Conservation (phyloP, 1,139 yeast genomes). For the Sporopachydermia cereana region DNA sequence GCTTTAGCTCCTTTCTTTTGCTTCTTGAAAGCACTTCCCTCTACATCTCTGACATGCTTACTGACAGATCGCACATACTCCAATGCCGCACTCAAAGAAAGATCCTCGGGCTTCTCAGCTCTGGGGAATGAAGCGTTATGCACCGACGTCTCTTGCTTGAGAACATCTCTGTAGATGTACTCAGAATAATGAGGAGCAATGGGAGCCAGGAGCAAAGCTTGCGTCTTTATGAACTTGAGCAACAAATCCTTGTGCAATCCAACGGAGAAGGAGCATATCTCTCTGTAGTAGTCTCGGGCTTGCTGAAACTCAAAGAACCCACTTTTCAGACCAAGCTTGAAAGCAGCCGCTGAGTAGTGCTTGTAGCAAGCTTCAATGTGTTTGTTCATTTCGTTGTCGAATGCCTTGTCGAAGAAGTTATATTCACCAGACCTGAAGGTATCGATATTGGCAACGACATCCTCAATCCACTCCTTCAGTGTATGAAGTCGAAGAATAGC, state of each 20-base stretch:
- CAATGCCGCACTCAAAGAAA: constrained; percentile 52
- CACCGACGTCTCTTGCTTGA: constrained; percentile 46
- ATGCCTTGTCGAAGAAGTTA: constrained; percentile 73
- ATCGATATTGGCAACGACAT: constrained; percentile 39
- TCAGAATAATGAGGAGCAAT: constrained; percentile 95
- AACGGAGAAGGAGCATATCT: constrained; percentile 35
- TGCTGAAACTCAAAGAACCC: constrained; percentile 93
- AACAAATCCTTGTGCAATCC: constrained; percentile 79
- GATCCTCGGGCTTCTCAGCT: constrained; percentile 52
- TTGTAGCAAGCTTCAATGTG: constrained; percentile 63
- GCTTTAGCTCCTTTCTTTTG: constrained; percentile 77
- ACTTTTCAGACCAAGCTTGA: constrained; percentile 78
- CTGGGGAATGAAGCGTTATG: constrained; percentile 76
- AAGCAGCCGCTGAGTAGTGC: constrained; percentile 61
- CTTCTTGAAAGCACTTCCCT: constrained; percentile 77
- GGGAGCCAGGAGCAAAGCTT: constrained; percentile 78
- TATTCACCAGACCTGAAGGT: constrained; percentile 58
- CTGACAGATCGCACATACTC: constrained; percentile 67
- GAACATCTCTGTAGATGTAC: constrained; percentile 72
- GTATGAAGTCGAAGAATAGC: constrained; percentile 90
- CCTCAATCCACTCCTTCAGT: constrained; percentile 93
- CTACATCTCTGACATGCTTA: constrained; percentile 85
- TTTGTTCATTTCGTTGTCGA: constrained; percentile 87
- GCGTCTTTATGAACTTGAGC: constrained; percentile 71
- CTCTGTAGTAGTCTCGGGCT: constrained; percentile 94